Conservation (phyloP, 148 eudicot species). For the Polygonum maritimum region DNA sequence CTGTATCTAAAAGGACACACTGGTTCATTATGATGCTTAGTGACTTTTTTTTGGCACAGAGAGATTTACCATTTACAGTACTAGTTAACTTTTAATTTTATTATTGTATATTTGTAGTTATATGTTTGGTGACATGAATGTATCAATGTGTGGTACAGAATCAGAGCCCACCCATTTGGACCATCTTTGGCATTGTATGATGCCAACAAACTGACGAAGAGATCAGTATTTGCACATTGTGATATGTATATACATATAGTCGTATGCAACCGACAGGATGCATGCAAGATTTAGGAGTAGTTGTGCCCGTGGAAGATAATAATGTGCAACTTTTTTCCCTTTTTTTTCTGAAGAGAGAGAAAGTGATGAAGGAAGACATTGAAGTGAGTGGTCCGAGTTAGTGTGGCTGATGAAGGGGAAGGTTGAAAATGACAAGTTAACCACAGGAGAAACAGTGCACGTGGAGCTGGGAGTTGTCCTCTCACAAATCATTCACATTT, state of each 20-base stretch:
- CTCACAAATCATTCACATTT: neutral
- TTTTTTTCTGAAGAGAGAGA: neutral
- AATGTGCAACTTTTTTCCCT: neutral
- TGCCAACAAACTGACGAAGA: neutral
- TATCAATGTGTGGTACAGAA: neutral
- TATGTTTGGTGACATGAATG: neutral
- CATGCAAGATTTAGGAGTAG: neutral
- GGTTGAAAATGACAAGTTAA: neutral
- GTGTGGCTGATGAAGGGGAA: neutral
- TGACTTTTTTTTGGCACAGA: neutral
- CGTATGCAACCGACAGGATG: neutral
- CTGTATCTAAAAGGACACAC: neutral
- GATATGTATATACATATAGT: neutral
- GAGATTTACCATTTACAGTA: too few species aligned
- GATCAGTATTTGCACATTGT: neutral
- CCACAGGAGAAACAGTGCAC: slow-evolving; percentile 1
- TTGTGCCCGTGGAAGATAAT: neutral
- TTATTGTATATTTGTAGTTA: neutral
- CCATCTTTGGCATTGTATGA: neutral
- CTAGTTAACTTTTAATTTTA: too few species aligned
- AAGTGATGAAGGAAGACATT: neutral
- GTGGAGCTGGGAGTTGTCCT: neutral
- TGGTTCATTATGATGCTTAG: neutral
- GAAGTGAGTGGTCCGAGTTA: neutral
- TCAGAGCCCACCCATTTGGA: neutral